Percentiles rank a stretch among this genome's conserved stretches.
These are phyloP conservation scores for Sisymbrium altissimum DNA, from an alignment of 345 rosid genomes.

Conservation along the genomic window DNA sequence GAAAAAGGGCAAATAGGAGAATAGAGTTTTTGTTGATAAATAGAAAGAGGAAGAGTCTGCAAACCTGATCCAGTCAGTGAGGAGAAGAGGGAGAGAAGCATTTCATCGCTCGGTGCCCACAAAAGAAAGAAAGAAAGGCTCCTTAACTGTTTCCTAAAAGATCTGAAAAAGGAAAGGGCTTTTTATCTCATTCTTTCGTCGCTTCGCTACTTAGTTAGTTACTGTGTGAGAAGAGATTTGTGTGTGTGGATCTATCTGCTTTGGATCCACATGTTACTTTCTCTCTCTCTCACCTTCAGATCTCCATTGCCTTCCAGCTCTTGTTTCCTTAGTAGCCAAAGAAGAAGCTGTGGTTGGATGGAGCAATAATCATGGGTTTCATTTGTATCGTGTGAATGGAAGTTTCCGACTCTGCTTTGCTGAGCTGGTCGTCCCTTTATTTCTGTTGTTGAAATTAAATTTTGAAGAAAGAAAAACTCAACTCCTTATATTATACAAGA, in stretches of 20 bases:
- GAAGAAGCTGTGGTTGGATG: background rate
- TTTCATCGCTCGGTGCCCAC: background rate
- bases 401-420: conserved; percentile 11
- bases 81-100: background rate
- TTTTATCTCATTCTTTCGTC: too few relatives aligned
- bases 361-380: background rate
- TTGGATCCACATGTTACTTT: conserved; percentile 34
- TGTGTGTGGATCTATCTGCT: conserved; percentile 4
- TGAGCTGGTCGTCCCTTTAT: background rate
- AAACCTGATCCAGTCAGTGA: background rate
- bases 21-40: background rate
- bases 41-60: background rate
- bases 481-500: too few relatives aligned
- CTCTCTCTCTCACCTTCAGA: conserved; percentile 53
- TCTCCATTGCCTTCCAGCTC: conserved; percentile 41
- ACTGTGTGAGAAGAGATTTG: background rate
- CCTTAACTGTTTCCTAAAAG: too few relatives aligned
- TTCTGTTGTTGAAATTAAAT: background rate
- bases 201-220: background rate
- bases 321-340: too few relatives aligned
- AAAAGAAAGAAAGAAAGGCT: too few relatives aligned
- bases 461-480: too few relatives aligned
- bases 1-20: background rate
- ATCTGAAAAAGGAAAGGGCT: too few relatives aligned
- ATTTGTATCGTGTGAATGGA: conserved; percentile 1